Evolutionary conservation across 371 early-diverging fungal genomes (phyloP).

Genomic region (Apophysomyces ossiformis): DNA sequence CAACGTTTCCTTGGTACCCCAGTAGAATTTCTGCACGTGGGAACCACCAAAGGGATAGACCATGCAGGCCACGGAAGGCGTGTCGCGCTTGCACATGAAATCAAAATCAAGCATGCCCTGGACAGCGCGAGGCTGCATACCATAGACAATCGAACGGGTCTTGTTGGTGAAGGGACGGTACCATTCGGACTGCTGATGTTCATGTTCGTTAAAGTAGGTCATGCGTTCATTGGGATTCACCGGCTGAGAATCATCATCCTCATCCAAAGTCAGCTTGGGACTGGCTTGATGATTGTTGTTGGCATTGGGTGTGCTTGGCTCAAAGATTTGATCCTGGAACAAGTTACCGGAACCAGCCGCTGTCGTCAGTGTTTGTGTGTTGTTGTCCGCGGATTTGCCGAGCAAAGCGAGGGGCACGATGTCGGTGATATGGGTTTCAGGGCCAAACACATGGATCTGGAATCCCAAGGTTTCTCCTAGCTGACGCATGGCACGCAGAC

Average conservation of each 20-base stretch:
- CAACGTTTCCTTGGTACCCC: slow-evolving; percentile 96
- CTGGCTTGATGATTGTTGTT: slow-evolving; percentile 23
- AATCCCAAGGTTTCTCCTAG: slow-evolving; percentile 89
- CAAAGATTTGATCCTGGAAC: slow-evolving; percentile 62
- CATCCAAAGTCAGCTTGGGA: slow-evolving; percentile 27
- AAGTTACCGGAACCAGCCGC: slow-evolving; percentile 56
- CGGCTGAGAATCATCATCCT: slow-evolving; percentile 39
- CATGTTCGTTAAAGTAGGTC: slow-evolving; percentile 50
- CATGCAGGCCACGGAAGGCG: slow-evolving; percentile 95
- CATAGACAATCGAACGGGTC: slow-evolving; percentile 93
- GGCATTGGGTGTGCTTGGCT: slow-evolving; percentile 32
- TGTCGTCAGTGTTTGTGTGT: slow-evolving; percentile 13
- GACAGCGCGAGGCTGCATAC: slow-evolving; percentile 97
- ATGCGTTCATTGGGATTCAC: slow-evolving; percentile 52
- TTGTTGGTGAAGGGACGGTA: slow-evolving; percentile 82
- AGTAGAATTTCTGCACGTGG: slow-evolving; percentile 97
- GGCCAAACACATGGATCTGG: slow-evolving; percentile 92
- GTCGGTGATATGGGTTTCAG: slow-evolving; percentile 95
- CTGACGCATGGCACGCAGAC: slow-evolving; percentile 89
- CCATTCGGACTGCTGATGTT: slow-evolving; percentile 41
- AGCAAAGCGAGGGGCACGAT: slow-evolving; percentile 93
- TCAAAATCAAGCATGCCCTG: slow-evolving; percentile 99
- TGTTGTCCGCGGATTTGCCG: slow-evolving; percentile 45
- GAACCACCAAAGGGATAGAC: slow-evolving; percentile 97
- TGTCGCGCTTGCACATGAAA: slow-evolving; percentile 89